Base-by-base conservation (phyloP, 129 eudicot genomes). In the Arctium lappa region DNA sequence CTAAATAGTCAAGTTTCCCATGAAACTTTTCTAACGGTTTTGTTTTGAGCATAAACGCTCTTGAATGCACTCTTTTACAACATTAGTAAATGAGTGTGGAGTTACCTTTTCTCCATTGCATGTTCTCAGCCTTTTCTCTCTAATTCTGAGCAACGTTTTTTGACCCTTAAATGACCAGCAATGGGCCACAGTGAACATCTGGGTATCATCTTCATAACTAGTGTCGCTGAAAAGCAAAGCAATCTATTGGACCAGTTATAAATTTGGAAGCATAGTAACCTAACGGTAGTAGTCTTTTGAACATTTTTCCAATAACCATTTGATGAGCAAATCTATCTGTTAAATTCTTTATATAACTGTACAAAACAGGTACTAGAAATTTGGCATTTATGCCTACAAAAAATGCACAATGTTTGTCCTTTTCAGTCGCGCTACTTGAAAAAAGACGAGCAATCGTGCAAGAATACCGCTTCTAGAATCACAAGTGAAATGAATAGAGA, bases 301-400 rank as follows among this genome's bases (percentile, higher is more conserved):
- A 78, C 87, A 72, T n/a, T 79, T 66, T 79, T 60, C 48, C 68
- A 72, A 40, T 56, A 39, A 83, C 66, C 53, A 44, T 65, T 66
- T 65, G 53, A 74, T 42, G 48, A 68, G 50, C 62, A 78, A 73
- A 38, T 77, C 38, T 30, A 65, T 77, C 76, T 70, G 56, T 66
- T 84, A 63, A 79, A 79, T 79, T 42, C 15, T 83, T 50, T 34
- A 83, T 32, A 27, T 82, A 75, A 44, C 79, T 83, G 72, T 84
- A 73, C 84, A 79, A 79, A 60, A 84, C 76, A 78, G 69, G 68
- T 15, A 72, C 78, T 13, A 72, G 13, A 31, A 84, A 76, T n/a
- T 69, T 76, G 22, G 66, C 76, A 78, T 22, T 30, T 78, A 42
- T 3, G 50, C 74, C 15, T 16, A 79, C 83, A 62, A 84, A 84